phyloP scores from a whole-genome alignment of 2,329 filamentous ascomycete species.

The Hypoxylon sp. region DNA sequence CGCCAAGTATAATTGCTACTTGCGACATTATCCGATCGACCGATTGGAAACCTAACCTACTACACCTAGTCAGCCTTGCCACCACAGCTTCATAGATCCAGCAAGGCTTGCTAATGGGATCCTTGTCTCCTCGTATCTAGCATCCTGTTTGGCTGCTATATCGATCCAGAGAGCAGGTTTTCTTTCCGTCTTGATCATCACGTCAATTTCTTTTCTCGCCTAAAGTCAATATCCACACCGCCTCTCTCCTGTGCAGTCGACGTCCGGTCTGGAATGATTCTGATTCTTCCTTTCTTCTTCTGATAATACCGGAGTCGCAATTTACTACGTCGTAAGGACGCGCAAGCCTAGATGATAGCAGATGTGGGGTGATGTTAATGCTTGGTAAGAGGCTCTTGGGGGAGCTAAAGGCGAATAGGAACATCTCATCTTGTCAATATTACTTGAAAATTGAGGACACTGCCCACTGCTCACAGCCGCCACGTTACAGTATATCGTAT shows the following conservation, averaged over 20 bases:
- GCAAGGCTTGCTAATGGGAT: slow-evolving; percentile 34
- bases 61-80: slow-evolving; percentile 30
- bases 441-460: slow-evolving; percentile 22
- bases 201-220: slow-evolving; percentile 18
- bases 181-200: slow-evolving; percentile 28
- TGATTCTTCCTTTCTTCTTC: slow-evolving; percentile 10
- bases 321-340: slow-evolving; percentile 34
- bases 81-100: slow-evolving; percentile 30
- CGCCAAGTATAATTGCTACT: slow-evolving; percentile 4
- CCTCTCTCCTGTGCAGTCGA: slow-evolving; percentile 25
- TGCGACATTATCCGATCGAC: slow-evolving; percentile 13
- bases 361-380: slow-evolving; percentile 27
- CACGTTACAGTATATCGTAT: slow-evolving; percentile 28
- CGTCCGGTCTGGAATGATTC: slow-evolving; percentile 9
- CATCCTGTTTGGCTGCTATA: slow-evolving; percentile 21
- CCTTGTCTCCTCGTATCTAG: slow-evolving; percentile 28
- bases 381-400: slow-evolving; percentile 25
- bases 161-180: slow-evolving; percentile 20
- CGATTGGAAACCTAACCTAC: slow-evolving; percentile 22
- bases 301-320: slow-evolving; percentile 22
- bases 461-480: slow-evolving; percentile 17
- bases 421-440: slow-evolving; percentile 17
- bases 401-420: slow-evolving; percentile 26
- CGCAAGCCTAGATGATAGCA: slow-evolving; percentile 32
- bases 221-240: slow-evolving; percentile 34